These are phyloP conservation scores for Thalassiosira pacifica DNA, from an alignment of 352 stramenopile species.

Conservation along the genomic window DNA sequence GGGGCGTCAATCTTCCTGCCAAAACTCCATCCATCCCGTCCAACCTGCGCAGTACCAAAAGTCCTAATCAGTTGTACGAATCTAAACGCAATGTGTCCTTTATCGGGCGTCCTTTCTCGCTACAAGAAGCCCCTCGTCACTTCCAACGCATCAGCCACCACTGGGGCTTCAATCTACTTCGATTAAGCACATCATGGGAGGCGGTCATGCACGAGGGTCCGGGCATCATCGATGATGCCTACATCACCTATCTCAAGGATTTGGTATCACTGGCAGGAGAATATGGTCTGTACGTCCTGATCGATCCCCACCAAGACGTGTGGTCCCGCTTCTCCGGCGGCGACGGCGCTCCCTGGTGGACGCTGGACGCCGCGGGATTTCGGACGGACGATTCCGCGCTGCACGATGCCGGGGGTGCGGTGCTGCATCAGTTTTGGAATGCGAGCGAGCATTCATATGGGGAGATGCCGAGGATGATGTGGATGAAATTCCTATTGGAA, in stretches of 20 bases:
- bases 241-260: constrained; percentile 88
- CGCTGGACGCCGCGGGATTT: constrained; percentile 88
- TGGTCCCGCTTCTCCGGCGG: constrained; percentile 92
- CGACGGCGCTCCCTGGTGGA: constrained; percentile 91
- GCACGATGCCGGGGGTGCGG: constrained; percentile 69
- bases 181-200: constrained; percentile 92
- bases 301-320: constrained; percentile 93
- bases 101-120: constrained; percentile 89
- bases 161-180: constrained; percentile 90
- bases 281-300: constrained; percentile 89
- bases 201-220: constrained; percentile 90
- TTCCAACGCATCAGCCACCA: constrained; percentile 86
- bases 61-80: constrained; percentile 24
- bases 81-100: constrained; percentile 82
- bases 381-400: constrained; percentile 87
- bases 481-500: constrained; percentile 93
- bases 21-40: constrained; percentile 1
- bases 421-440: constrained; percentile 3
- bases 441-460: background rate
- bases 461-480: constrained; percentile 89
- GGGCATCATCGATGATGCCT: constrained; percentile 89
- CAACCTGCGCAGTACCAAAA: constrained; percentile 11
- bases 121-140: constrained; percentile 88
- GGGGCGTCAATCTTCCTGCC: constrained; percentile 1
- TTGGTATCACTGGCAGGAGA: constrained; percentile 84